Percentiles rank a stretch among this genome's conserved stretches.
phyloP scores from a whole-genome alignment of 2,329 filamentous ascomycete genomes.

The Moelleriella libera region DNA sequence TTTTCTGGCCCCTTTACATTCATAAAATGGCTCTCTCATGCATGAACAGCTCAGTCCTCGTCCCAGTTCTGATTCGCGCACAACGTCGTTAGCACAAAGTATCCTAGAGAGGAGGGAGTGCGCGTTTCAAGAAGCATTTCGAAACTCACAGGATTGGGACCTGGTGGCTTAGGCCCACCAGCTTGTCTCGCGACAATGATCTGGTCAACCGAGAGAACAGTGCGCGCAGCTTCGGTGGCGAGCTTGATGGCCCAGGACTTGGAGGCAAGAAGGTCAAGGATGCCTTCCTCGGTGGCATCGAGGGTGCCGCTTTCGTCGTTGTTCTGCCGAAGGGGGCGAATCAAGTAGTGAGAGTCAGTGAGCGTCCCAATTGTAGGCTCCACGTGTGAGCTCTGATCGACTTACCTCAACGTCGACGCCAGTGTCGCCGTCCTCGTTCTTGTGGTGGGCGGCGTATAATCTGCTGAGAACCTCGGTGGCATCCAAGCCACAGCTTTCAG shows the following conservation, averaged over 20 bases:
- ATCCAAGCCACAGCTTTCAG: constrained; percentile 89
- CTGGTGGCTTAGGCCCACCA: constrained; percentile 91
- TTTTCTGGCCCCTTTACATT: not conserved
- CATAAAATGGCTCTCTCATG: no score
- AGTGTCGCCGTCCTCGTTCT: constrained; percentile 76
- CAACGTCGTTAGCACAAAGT: not conserved
- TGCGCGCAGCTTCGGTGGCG: constrained; percentile 86
- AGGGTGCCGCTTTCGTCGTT: constrained; percentile 67
- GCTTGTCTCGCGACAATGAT: constrained; percentile 98
- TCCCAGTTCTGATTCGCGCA: constrained; percentile 39
- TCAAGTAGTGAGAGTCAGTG: not conserved
- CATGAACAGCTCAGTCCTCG: constrained; percentile 30
- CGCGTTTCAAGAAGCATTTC: not conserved
- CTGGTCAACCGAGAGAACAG: constrained; percentile 91
- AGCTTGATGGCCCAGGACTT: constrained; percentile 98
- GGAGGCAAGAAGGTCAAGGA: constrained; percentile 79
- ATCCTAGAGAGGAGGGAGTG: no score
- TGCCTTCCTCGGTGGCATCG: constrained; percentile 76
- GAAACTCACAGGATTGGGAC: constrained; percentile 61
- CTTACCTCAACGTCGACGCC: constrained; percentile 81
- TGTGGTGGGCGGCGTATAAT: constrained; percentile 84
- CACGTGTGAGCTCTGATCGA: not conserved
- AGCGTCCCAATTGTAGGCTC: not conserved
- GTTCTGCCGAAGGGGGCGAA: constrained; percentile 33
- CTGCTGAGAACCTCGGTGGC: constrained; percentile 92